A percentile compares a stretch with the other conserved stretches of the same genome.
Evolutionary conservation across 2,329 filamentous ascomycete species (phyloP).

Genomic region (Botrytis paeoniae): DNA sequence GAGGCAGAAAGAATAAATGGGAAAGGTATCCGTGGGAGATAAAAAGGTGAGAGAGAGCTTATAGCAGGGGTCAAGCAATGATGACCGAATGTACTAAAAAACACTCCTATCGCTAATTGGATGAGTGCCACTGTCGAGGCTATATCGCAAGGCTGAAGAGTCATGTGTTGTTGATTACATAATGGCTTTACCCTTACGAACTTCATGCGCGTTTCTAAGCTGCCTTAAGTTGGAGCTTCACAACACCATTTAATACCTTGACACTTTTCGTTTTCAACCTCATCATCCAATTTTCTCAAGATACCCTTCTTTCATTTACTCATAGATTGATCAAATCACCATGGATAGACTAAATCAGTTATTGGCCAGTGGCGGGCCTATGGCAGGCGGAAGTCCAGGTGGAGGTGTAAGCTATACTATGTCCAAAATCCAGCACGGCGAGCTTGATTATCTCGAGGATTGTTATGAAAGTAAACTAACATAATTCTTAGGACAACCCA

Average conservation of each 20-base stretch:
- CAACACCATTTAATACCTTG: conserved; percentile 17
- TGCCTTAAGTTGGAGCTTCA: conserved; percentile 25
- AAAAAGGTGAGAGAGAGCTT: conserved; percentile 14
- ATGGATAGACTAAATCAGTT: conserved; percentile 95
- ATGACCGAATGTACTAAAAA: conserved; percentile 13
- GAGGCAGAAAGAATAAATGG: neutral
- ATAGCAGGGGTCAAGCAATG: conserved; percentile 9
- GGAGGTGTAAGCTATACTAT: conserved; percentile 53
- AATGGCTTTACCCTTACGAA: neutral
- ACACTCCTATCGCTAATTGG: neutral
- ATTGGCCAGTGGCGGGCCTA: conserved; percentile 72
- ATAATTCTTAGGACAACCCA: conserved; percentile 67
- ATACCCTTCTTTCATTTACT: conserved; percentile 6
- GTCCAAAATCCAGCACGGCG: neutral
- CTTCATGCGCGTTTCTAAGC: conserved; percentile 22
- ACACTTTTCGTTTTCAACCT: conserved; percentile 10
- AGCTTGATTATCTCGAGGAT: conserved; percentile 18
- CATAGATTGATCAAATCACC: conserved; percentile 21
- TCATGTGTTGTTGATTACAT: conserved; percentile 15
- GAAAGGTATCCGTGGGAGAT: neutral
- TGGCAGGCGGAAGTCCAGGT: conserved; percentile 55
- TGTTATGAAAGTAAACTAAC: conserved; percentile 21
- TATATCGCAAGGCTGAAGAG: conserved; percentile 12
- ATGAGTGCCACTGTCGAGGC: conserved; percentile 1
- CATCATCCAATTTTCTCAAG: neutral